Percentiles rank a stretch among this genome's conserved stretches.
Conservation (phyloP, 768 basidiomycete species). For the Pleurotus pulmonarius region DNA sequence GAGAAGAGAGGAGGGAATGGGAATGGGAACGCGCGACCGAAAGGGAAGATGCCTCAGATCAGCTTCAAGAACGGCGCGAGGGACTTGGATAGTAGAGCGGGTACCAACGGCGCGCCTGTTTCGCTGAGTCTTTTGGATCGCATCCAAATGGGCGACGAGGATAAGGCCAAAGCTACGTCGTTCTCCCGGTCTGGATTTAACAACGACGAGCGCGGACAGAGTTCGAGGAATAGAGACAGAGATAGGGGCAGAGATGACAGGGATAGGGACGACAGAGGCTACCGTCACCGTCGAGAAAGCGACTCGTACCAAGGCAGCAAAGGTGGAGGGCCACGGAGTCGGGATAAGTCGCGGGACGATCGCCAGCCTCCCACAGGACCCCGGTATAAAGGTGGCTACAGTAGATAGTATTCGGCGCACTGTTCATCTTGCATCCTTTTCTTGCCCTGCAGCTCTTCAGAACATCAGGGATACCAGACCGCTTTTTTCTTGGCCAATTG, state of each 20-base stretch:
- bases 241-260: conserved; percentile 13
- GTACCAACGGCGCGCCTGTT: conserved; percentile 21
- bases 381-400: conserved; percentile 16
- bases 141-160: conserved; percentile 10
- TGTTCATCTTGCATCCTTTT: background rate
- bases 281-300: conserved; percentile 7
- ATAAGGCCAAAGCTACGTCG: conserved; percentile 8
- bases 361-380: conserved; percentile 18
- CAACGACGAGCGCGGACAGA: conserved; percentile 4
- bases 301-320: background rate
- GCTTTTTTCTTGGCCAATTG: too few relatives aligned
- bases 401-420: background rate
- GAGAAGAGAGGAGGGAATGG: conserved; percentile 9
- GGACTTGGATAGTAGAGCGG: conserved; percentile 22
- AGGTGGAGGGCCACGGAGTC: background rate
- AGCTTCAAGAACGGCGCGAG: conserved; percentile 17
- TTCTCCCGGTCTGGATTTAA: background rate
- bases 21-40: conserved; percentile 3
- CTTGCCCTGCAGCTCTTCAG: too few relatives aligned
- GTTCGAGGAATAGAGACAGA: conserved; percentile 15
- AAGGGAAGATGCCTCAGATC: background rate
- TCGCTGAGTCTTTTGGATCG: conserved; percentile 35
- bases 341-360: background rate
- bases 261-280: conserved; percentile 7
- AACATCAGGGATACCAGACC: too few relatives aligned